These are phyloP conservation scores for Hydrangea macrophylla DNA, from an alignment of 148 eudicot species.

Conservation along the genomic window DNA sequence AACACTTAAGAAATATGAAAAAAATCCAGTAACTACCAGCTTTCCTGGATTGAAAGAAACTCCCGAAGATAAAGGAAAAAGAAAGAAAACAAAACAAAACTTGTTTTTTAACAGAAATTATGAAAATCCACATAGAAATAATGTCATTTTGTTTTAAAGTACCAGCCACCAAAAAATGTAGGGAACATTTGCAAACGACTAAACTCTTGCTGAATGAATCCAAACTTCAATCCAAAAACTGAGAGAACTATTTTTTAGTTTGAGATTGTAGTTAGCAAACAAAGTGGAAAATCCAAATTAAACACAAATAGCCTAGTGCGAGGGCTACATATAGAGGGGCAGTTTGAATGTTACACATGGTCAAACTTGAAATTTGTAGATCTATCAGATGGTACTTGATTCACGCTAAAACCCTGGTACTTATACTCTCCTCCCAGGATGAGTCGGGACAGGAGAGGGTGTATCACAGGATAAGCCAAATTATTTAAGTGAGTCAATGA, in stretches of 20 bases:
- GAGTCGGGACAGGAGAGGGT: no score
- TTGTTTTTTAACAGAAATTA: neutral
- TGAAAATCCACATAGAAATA: neutral
- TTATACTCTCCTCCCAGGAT: no score
- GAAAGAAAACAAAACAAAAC: neutral
- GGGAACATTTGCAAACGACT: neutral
- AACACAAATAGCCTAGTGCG: no score
- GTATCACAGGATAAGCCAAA: neutral
- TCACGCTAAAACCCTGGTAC: no score
- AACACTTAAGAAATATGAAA: no score
- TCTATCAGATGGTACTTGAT: no score
- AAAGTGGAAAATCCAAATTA: neutral
- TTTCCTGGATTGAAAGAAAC: slow-evolving; percentile 4
- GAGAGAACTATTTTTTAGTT: neutral
- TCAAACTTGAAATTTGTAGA: no score
- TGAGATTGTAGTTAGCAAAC: no score
- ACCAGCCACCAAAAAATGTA: neutral
- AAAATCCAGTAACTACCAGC: neutral
- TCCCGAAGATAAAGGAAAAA: neutral
- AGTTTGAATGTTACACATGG: no score
- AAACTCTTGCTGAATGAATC: neutral
- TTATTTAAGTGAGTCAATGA: neutral
- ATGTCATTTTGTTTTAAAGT: neutral
- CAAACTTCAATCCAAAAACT: neutral
- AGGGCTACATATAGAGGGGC: no score